Evolutionary conservation across 768 basidiomycete genomes (phyloP), one percentile per base, ranked within the genome.

Genomic region (Piloderma croceum): DNA sequence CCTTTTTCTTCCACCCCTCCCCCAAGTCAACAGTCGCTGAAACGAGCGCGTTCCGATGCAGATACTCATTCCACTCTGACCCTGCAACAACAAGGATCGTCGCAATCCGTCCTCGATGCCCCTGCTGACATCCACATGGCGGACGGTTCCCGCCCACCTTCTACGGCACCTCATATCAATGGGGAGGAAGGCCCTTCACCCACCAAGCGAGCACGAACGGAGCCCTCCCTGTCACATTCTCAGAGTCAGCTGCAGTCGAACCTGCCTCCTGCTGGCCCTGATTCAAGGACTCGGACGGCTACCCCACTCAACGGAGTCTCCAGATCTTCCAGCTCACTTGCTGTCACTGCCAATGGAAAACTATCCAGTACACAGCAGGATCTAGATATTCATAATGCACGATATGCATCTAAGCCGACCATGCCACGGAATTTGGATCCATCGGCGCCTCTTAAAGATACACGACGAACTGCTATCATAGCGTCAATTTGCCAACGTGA

Each of bases 401-500:
- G 85, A 20, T 77, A 84, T 42, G 75, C 85, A n/a, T 76, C 81
- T 2, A 85, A 79, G 53, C 77, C 84, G 4, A 63, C 70, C 24
- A 43, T 73, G 7, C 64, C 73, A 20, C 75, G 76, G 12, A 58
- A 62, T 32, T 67, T 70, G 42, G 83, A 87, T 48, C 69, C 70
- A 1, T 64, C 69, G 7, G 68, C 73, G 22, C 62, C 65, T 18
- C 50, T 70, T 4, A 68, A 67, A 34, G 74, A 75, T 48, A 64
- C 70, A 20, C 73, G 83, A 32, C 71, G 81, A 20, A 67, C 74
- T 10, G 77, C 80, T 12, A 66, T 89, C 33, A 65, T 87, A 23
- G 73, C 80, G 13, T 68, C 76, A 18, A 79, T 90, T 43, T 81
- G 74, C 48, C 74, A 79, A 51, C 73, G 73, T 31, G 87, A 90